Evolutionary conservation across 2,329 filamentous ascomycete species (phyloP), one percentile per base, ranked within the genome.

Genomic region (Rhinocladiella similis): DNA sequence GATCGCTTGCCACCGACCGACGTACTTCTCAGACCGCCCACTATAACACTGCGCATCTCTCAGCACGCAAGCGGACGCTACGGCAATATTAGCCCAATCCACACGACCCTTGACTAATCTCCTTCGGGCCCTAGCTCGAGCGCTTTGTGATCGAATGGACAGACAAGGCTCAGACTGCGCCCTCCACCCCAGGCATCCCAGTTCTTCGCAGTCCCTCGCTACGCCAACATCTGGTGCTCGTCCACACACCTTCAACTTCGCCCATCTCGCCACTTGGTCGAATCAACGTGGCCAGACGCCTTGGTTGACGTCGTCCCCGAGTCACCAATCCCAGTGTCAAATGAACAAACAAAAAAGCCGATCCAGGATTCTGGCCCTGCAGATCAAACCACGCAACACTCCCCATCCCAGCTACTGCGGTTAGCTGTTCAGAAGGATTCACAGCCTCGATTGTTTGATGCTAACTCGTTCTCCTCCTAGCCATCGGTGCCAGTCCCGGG

Each of bases 91-190:
- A 39, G 45, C 53, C 45, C 33, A 27, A 38, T 47, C 53, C 47
- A 41, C 25, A 20, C 9, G 33, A 27, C 47, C 12, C 29, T 35
- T 25, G 33, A 35, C 57, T 57, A 60, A 54, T 54, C 53, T 47
- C 27, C 5, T 51, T 54, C 47, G 27, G 47, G 48, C 39, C 22
- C 54, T 52, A 45, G 51, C 13, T 43, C 58, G 58, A 60, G 58
- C 58, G 58, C 48, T 57, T 60, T 57, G 18, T 60, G 42, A 27
- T 35, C 58, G 46, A 60, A 60, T 60, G 27, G 36, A 19, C 18
- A 20, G 10, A 9, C 10, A 19, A 35, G 41, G 43, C 54, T 45
- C 43, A 49, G 27, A 29, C 47, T 49, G 47, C 47, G 47, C 47
- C 47, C 47, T 27, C 25, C 29, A 10, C 29, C 29, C 29, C 29